Conservation (phyloP, 1,284 basidiomycete genomes). For the Cutaneotrichosporon arboriforme region DNA sequence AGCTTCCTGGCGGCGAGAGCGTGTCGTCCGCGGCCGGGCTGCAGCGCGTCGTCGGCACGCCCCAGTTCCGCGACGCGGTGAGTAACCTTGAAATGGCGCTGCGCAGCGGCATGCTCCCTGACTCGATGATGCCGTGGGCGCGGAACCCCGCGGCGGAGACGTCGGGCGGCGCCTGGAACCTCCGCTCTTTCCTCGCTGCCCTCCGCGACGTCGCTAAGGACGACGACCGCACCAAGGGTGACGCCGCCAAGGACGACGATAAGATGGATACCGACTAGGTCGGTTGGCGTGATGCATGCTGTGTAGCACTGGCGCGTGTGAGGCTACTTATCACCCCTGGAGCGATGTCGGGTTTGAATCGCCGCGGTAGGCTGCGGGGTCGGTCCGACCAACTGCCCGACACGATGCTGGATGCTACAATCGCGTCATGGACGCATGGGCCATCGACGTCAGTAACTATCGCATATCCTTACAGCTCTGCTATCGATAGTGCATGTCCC, state of each 20-base stretch:
- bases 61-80: slow-evolving; percentile 45
- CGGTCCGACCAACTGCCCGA: no score
- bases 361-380: no score
- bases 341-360: no score
- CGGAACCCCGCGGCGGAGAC: slow-evolving; percentile 7
- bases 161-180: slow-evolving; percentile 33
- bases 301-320: no score
- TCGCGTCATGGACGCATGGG: no score
- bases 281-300: neutral
- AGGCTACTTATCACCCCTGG: no score
- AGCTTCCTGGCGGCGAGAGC: slow-evolving; percentile 15
- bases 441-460: no score
- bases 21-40: slow-evolving; percentile 26
- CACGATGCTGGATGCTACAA: no score
- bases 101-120: slow-evolving; percentile 39
- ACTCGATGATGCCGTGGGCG: slow-evolving; percentile 42
- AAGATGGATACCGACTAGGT: slow-evolving; percentile 18
- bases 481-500: no score
- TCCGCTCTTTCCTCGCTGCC: slow-evolving; percentile 40
- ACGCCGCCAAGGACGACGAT: slow-evolving; percentile 3
- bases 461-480: no score
- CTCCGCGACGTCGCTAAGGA: slow-evolving; percentile 11
- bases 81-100: slow-evolving; percentile 44
- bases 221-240: neutral
- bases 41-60: slow-evolving; percentile 38